A percentile compares a stretch with the other conserved stretches of the same genome.
phyloP scores from a whole-genome alignment of 2,329 filamentous ascomycete genomes.

The Colletotrichum cereale region DNA sequence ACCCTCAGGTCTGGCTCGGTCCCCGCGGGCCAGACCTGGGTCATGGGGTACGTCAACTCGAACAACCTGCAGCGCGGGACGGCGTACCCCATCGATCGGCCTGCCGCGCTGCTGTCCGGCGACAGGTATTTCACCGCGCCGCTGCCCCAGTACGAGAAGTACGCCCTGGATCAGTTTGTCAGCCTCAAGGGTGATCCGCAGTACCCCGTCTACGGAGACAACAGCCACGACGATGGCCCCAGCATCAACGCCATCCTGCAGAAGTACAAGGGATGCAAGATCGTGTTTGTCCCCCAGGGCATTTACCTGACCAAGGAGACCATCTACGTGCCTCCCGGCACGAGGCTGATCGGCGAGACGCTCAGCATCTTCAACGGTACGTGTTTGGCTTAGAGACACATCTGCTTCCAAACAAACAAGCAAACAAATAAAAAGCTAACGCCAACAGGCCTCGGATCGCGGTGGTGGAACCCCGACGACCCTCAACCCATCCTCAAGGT shows the following conservation, averaged over 20 bases:
- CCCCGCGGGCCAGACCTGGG: conserved; percentile 44
- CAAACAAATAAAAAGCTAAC: background rate
- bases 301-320: conserved; percentile 35
- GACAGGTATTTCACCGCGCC: conserved; percentile 47
- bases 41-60: conserved; percentile 45
- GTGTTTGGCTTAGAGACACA: background rate
- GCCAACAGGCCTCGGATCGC: conserved; percentile 54
- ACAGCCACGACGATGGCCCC: conserved; percentile 50
- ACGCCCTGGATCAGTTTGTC: conserved; percentile 55
- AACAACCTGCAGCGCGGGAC: conserved; percentile 48
- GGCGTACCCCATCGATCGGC: conserved; percentile 47
- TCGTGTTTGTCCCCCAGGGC: conserved; percentile 56
- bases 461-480: conserved; percentile 56
- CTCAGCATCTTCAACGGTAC: conserved; percentile 61
- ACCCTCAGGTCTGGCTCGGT: conserved; percentile 40
- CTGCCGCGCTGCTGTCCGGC: conserved; percentile 48
- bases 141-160: conserved; percentile 58
- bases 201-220: conserved; percentile 56
- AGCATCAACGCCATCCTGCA: conserved; percentile 49
- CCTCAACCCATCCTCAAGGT: conserved; percentile 64
- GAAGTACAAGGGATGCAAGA: conserved; percentile 50
- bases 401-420: background rate
- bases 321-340: conserved; percentile 48
- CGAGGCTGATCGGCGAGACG: conserved; percentile 67
- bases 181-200: conserved; percentile 59